These are phyloP conservation scores for Ramaria sp. DNA, from an alignment of 768 basidiomycete species.

Conservation along the genomic window DNA sequence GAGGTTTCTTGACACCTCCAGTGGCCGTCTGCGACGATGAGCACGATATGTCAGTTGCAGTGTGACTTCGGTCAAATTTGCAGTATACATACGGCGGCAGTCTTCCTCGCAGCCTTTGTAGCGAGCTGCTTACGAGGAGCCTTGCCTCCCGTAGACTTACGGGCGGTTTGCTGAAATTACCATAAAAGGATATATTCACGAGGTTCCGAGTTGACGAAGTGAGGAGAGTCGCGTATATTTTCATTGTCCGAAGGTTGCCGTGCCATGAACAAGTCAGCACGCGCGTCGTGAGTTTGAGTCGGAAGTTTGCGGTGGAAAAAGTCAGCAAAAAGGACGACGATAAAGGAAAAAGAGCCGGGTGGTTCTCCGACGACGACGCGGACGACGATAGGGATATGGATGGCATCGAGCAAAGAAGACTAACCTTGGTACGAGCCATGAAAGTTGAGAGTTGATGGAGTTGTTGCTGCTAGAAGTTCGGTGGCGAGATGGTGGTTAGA, in stretches of 20 bases:
- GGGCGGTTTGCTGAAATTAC: slow-evolving; percentile 22
- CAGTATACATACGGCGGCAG: slow-evolving; percentile 13
- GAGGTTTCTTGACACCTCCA: slow-evolving; percentile 99
- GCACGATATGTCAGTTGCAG: slow-evolving; percentile 10
- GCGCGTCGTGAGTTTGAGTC: slow-evolving; percentile 3
- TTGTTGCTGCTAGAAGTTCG: slow-evolving; percentile 3
- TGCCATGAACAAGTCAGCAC: not conserved
- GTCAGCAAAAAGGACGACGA: not conserved
- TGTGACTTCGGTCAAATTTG: slow-evolving; percentile 13
- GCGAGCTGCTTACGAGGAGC: slow-evolving; percentile 25
- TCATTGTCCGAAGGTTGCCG: slow-evolving; percentile 1
- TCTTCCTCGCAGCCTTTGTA: slow-evolving; percentile 26
- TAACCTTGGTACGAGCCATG: slow-evolving; percentile 11
- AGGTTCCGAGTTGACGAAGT: not conserved
- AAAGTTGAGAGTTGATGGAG: not conserved
- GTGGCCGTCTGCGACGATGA: slow-evolving; percentile 30
- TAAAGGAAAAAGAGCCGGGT: not conserved
- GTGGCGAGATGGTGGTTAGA: slow-evolving; percentile 7
- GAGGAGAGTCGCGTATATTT: not conserved
- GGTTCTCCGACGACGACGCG: not conserved
- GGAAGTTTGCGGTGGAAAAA: slow-evolving; percentile 3
- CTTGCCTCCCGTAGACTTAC: slow-evolving; percentile 24
- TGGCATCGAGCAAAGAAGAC: not conserved
- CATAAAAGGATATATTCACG: slow-evolving; percentile 9
- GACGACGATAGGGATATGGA: not conserved